Evolutionary conservation across 805 yeast genomes (phyloP).

Genomic region (Monosporozyma solicola): DNA sequence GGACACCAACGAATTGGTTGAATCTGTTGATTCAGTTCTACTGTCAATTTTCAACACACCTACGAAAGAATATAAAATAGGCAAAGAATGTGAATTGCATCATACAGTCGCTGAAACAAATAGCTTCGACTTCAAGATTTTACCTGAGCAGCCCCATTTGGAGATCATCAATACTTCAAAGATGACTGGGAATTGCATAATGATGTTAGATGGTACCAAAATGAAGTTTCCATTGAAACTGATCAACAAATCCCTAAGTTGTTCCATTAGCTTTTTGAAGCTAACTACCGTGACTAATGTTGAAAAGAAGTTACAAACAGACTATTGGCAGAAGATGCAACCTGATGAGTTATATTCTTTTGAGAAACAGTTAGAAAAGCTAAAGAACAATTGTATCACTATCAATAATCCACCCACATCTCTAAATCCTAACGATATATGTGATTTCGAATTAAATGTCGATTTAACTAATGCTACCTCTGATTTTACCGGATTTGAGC

Average conservation of each 20-base stretch:
- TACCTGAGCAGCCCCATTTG: conserved; percentile 26
- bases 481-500: conserved; percentile 16
- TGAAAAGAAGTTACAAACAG: conserved; percentile 18
- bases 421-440: conserved; percentile 19
- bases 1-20: conserved; percentile 9
- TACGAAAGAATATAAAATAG: conserved; percentile 6
- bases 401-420: conserved; percentile 12
- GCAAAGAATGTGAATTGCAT: too few relatives aligned
- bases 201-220: conserved; percentile 28
- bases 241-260: conserved; percentile 22
- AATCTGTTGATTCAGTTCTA: conserved; percentile 10
- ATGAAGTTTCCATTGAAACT: conserved; percentile 13
- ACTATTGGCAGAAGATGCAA: conserved; percentile 23
- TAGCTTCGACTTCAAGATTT: conserved; percentile 11
- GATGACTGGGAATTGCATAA: conserved; percentile 19
- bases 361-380: conserved; percentile 21
- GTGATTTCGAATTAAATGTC: conserved; percentile 17
- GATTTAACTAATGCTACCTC: conserved; percentile 18
- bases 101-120: not conserved
- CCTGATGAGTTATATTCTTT: conserved; percentile 23
- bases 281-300: conserved; percentile 18
- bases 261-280: conserved; percentile 18
- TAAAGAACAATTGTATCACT: conserved; percentile 15
- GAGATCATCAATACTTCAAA: conserved; percentile 20
- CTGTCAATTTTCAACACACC: conserved; percentile 22